phyloP scores from a whole-genome alignment of 441 rosid genomes.

The Adansonia gregorii region DNA sequence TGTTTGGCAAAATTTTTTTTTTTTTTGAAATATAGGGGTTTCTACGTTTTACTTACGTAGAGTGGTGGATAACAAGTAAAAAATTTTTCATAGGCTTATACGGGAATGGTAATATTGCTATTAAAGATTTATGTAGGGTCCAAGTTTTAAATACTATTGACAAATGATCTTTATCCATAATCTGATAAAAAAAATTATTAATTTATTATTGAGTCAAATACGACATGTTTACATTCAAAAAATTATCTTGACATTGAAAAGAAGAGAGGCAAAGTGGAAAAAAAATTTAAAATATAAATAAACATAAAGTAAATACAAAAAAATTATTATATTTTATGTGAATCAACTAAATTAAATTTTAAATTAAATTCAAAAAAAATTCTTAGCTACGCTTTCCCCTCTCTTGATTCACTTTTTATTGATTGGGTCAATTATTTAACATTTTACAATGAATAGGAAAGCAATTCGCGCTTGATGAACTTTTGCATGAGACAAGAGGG shows the following conservation, averaged over 20 bases:
- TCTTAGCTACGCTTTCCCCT: background rate
- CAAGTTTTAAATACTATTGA: too few relatives aligned
- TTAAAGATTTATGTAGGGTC: too few relatives aligned
- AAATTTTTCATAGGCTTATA: background rate
- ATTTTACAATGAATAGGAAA: conserved; percentile 5
- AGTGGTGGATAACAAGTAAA: too few relatives aligned
- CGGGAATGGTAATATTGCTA: background rate
- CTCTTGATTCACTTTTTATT: conserved; percentile 8
- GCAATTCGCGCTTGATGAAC: conserved; percentile 1
- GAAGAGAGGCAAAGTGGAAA: background rate
- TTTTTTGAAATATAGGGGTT: background rate
- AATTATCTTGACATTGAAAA: background rate
- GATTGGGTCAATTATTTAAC: background rate
- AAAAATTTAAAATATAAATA: conserved; percentile 22
- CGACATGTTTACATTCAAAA: background rate
- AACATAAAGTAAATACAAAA: background rate
- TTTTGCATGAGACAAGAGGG: background rate
- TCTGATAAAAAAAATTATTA: too few relatives aligned
- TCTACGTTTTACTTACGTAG: background rate
- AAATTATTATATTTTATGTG: too few relatives aligned
- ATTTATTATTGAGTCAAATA: background rate
- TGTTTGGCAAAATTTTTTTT: background rate
- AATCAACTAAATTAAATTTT: too few relatives aligned
- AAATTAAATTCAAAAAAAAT: background rate
- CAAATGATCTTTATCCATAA: too few relatives aligned